These are phyloP conservation scores for Pleurotus sapidus DNA, from an alignment of 768 basidiomycete species.

Conservation along the genomic window DNA sequence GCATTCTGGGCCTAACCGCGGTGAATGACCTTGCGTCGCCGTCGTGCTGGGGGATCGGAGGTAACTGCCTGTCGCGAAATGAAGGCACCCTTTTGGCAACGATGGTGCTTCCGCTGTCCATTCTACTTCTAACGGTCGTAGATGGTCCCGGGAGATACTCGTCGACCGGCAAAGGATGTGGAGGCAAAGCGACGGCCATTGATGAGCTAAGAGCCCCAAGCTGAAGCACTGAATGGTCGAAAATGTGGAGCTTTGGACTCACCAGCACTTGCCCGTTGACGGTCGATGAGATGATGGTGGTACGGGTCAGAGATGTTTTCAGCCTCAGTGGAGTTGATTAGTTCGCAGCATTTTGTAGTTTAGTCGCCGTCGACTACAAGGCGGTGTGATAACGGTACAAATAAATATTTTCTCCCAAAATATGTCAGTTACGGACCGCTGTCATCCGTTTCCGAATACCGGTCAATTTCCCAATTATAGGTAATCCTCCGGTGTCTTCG, in stretches of 20 bases:
- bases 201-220: background rate
- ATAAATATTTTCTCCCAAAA: too few relatives aligned
- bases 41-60: background rate
- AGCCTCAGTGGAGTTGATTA: too few relatives aligned
- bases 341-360: too few relatives aligned
- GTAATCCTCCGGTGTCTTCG: too few relatives aligned
- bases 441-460: too few relatives aligned
- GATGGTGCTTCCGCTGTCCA: conserved; percentile 3
- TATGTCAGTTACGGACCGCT: too few relatives aligned
- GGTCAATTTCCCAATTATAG: too few relatives aligned
- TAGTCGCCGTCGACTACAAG: background rate
- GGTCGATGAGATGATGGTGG: too few relatives aligned
- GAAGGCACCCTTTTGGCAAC: background rate
- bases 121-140: background rate
- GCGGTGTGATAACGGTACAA: background rate
- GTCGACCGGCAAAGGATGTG: background rate
- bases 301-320: too few relatives aligned
- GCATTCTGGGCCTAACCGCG: background rate
- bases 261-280: too few relatives aligned
- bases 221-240: too few relatives aligned
- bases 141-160: background rate
- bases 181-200: background rate
- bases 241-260: too few relatives aligned
- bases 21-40: background rate
- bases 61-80: background rate